Evolutionary conservation across 2,329 filamentous ascomycete genomes (phyloP), one percentile per base, ranked within the genome.

Genomic region (Aspergillus texensis): DNA sequence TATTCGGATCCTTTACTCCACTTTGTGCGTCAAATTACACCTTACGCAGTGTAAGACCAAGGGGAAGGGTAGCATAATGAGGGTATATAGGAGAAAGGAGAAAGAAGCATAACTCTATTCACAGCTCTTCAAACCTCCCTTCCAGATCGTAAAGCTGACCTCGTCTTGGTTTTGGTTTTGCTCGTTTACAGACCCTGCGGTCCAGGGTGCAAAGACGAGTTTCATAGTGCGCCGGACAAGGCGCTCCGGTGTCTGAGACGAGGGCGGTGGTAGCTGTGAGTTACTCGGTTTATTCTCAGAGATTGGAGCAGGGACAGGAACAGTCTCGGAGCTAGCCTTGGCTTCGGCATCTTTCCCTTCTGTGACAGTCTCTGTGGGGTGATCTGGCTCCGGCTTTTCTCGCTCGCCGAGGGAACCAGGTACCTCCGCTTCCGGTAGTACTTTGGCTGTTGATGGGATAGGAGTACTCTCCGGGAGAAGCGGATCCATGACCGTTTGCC

Each of bases 161-260:
- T 78, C 76, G 8, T 72, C 67, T 39, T 50, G 62, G 14, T 41
- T 46, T 9, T 80, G 81, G 1, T 79, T 72, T 59, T 84, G 66
- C 12, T 83, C 80, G 58, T 83, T 75, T 19, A 85, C 81, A 65
- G 81, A 82, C 1, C 84, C 84, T 2, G 81, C 78, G 4, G 86
- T 86, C 85, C 96, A 95, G 1, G 91, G 86, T 56, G 93, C 91
- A 81, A 97, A 98, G 1, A 96, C 94, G 10, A 98, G 86, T 77
- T 94, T 96, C 84, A 96, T 88, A 82, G 88, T 92, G 63, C 94
- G 83, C 67, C 85, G 85, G 88, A 91, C 74, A 46, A 64, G 62
- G 19, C 61, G 59, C 12, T 67, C 56, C 4, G 55, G 14, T 8
- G 26, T 54, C 55, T 28, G 21, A 1, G 45, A 26, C 46, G 52